These are phyloP conservation scores for Pittosporum tobira DNA, from an alignment of 129 eudicot genomes.

Conservation along the genomic window DNA sequence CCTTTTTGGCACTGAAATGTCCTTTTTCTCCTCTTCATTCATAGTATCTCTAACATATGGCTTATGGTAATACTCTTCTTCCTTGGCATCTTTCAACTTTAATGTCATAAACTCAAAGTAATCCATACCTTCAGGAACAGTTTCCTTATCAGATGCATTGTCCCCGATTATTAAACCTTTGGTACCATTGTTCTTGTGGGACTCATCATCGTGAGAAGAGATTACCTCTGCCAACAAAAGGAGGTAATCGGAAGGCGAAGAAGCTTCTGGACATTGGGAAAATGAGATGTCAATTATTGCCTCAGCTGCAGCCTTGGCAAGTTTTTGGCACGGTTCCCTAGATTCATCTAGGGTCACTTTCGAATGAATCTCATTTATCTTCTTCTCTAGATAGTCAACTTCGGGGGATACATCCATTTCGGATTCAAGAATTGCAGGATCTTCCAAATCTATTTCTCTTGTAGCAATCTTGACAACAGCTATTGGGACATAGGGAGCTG, in stretches of 20 bases:
- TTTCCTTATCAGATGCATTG: slow-evolving; percentile 17
- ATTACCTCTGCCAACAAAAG: slow-evolving; percentile 54
- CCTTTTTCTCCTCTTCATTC: slow-evolving; percentile 17
- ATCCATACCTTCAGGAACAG: slow-evolving; percentile 57
- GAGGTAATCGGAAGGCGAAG: slow-evolving; percentile 28
- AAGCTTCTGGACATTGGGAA: slow-evolving; percentile 17
- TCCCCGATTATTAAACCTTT: slow-evolving; percentile 8
- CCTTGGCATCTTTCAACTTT: slow-evolving; percentile 36
- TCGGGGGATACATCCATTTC: slow-evolving; percentile 17
- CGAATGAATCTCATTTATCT: slow-evolving; percentile 5
- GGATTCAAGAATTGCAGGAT: slow-evolving; percentile 41
- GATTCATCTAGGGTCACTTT: slow-evolving; percentile 10
- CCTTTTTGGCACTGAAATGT: slow-evolving; percentile 19
- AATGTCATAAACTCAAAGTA: slow-evolving; percentile 75
- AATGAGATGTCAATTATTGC: slow-evolving; percentile 53
- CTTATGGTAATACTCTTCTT: slow-evolving; percentile 17
- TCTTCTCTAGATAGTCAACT: slow-evolving; percentile 6
- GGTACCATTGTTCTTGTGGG: slow-evolving; percentile 1
- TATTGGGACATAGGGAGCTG: slow-evolving; percentile 32
- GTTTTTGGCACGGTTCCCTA: slow-evolving; percentile 24
- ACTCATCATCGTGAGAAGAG: slow-evolving; percentile 18
- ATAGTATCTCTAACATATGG: slow-evolving; percentile 17
- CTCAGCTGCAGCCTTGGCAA: slow-evolving; percentile 52
- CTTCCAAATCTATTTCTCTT: slow-evolving; percentile 56
- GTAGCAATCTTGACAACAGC: slow-evolving; percentile 41